phyloP scores from a whole-genome alignment of 164 flowering plant genomes.

The Nymphaea thermarum region DNA sequence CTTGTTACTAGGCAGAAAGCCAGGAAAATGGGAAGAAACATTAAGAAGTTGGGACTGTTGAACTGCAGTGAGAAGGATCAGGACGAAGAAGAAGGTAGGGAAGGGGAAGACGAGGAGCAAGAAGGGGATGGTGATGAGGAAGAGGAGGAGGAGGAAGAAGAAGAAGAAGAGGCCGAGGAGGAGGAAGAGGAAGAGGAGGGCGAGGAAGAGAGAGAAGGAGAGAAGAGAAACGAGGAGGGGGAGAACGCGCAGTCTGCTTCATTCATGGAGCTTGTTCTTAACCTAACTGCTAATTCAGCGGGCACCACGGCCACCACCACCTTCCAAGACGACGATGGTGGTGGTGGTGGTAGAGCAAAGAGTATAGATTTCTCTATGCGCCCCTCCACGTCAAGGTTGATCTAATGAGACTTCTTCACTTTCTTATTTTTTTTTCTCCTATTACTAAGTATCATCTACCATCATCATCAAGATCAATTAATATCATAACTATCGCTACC shows the following conservation, averaged over 20 bases:
- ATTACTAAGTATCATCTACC: not conserved
- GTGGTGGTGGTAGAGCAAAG: not conserved
- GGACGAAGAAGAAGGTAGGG: not conserved
- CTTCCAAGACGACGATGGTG: no score
- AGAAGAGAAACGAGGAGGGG: not conserved
- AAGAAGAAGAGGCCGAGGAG: not conserved
- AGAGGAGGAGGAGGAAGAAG: constrained; percentile 3
- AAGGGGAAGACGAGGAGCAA: not conserved
- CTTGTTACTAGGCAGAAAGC: not conserved
- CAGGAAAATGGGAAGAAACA: not conserved
- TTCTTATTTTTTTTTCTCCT: not conserved
- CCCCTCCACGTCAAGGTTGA: not conserved
- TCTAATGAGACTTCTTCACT: not conserved
- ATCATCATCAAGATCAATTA: not conserved
- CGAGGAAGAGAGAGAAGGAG: not conserved
- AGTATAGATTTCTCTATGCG: constrained; percentile 1
- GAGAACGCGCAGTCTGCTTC: not conserved
- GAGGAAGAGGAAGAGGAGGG: not conserved
- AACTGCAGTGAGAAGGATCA: not conserved
- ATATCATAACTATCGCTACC: no score
- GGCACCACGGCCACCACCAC: no score
- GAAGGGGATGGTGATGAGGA: constrained; percentile 1
- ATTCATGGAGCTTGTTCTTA: not conserved
- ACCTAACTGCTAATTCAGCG: not conserved
- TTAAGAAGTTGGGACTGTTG: not conserved